phyloP scores from a whole-genome alignment of 2,329 filamentous ascomycete genomes.

The Claviceps humidiphila region DNA sequence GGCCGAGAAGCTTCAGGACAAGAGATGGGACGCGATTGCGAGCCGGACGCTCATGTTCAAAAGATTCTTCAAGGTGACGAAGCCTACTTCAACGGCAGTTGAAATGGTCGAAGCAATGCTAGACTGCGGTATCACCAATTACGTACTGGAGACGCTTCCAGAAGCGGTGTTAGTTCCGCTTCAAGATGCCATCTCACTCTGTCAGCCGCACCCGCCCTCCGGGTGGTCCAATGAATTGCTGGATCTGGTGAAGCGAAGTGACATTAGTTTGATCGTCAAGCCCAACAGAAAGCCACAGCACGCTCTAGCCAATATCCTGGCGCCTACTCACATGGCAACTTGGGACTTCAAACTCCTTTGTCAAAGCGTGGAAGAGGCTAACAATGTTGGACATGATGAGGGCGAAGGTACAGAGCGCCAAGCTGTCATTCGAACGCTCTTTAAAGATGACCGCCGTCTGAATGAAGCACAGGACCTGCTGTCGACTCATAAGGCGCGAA shows the following conservation, averaged over 20 bases:
- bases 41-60: conserved; percentile 60
- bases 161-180: conserved; percentile 71
- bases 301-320: conserved; percentile 26
- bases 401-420: conserved; percentile 74
- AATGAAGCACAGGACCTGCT: conserved; percentile 74
- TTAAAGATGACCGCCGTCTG: conserved; percentile 80
- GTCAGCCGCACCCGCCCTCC: conserved; percentile 68
- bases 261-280: conserved; percentile 56
- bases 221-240: conserved; percentile 62
- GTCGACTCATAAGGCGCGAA: conserved; percentile 69
- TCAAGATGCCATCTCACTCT: conserved; percentile 71
- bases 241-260: conserved; percentile 65
- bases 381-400: conserved; percentile 53
- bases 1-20: conserved; percentile 21
- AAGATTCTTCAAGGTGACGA: conserved; percentile 49
- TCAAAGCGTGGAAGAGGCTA: conserved; percentile 46
- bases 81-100: conserved; percentile 35
- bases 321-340: conserved; percentile 50
- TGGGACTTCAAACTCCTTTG: conserved; percentile 74
- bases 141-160: conserved; percentile 68
- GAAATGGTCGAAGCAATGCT: conserved; percentile 64
- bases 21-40: conserved; percentile 35
- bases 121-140: conserved; percentile 50
- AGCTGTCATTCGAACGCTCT: conserved; percentile 71
- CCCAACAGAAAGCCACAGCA: conserved; percentile 20